These are phyloP conservation scores for Aspergillus heteromorphus DNA, from an alignment of 495 filamentous ascomycete genomes.

Conservation along the genomic window DNA sequence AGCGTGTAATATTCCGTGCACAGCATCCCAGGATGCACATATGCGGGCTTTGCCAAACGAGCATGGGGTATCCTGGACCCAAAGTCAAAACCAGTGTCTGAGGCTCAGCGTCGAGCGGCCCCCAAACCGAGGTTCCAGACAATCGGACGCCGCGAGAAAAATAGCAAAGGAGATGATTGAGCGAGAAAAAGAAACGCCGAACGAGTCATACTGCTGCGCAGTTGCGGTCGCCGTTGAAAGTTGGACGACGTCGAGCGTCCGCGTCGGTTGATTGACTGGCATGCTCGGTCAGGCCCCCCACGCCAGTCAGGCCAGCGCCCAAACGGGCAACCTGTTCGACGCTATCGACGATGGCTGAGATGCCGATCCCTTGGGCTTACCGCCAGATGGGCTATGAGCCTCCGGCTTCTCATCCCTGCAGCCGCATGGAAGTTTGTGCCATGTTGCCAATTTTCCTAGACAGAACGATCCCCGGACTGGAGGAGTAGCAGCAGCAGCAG, in stretches of 20 bases:
- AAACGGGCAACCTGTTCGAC: background rate
- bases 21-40: background rate
- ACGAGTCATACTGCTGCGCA: background rate
- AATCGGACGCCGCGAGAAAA: background rate
- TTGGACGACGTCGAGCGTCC: background rate
- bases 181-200: background rate
- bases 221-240: background rate
- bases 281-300: conserved; percentile 5
- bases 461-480: background rate
- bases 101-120: background rate
- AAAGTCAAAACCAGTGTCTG: background rate
- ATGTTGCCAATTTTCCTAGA: background rate
- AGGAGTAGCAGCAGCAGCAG: background rate
- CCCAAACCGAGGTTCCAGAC: background rate
- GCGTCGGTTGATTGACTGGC: background rate
- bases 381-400: conserved; percentile 1
- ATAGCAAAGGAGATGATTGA: background rate
- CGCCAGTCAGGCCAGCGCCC: conserved; percentile 1
- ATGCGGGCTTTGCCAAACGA: background rate
- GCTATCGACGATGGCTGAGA: conserved; percentile 10
- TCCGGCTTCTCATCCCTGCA: background rate
- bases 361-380: conserved; percentile 7
- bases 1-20: background rate
- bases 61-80: background rate
- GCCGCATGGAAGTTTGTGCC: background rate